phyloP scores from a whole-genome alignment of 805 yeast genomes.

The Candida pseudoglaebosa region DNA sequence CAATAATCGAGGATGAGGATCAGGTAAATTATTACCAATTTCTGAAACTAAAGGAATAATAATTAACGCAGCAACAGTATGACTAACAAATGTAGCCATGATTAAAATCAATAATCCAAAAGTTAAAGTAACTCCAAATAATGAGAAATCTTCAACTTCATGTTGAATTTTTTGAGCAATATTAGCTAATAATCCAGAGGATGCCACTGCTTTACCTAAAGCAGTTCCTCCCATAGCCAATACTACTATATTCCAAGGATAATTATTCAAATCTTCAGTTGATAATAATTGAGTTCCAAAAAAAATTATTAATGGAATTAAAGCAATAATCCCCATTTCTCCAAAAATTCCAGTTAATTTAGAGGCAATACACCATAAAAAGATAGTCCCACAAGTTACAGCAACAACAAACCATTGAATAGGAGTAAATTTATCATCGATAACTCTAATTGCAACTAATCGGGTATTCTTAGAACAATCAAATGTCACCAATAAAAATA shows the following conservation, averaged over 20 bases:
- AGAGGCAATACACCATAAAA: slow-evolving; percentile 86
- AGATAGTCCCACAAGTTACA: slow-evolving; percentile 69
- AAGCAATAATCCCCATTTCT: slow-evolving; percentile 94
- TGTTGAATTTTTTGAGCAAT: slow-evolving; percentile 69
- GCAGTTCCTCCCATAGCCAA: slow-evolving; percentile 98
- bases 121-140: slow-evolving; percentile 68
- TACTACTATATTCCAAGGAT: slow-evolving; percentile 93
- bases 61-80: slow-evolving; percentile 94
- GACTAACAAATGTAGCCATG: slow-evolving; percentile 93
- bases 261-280: slow-evolving; percentile 90
- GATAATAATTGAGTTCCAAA: slow-evolving; percentile 87
- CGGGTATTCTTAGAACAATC: slow-evolving; percentile 46
- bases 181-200: slow-evolving; percentile 79
- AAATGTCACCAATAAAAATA: slow-evolving; percentile 51
- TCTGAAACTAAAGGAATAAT: slow-evolving; percentile 87
- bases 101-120: slow-evolving; percentile 80
- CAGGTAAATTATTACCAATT: slow-evolving; percentile 70
- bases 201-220: slow-evolving; percentile 89
- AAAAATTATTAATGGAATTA: slow-evolving; percentile 84
- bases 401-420: slow-evolving; percentile 71
- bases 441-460: slow-evolving; percentile 54
- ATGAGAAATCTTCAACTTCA: slow-evolving; percentile 60
- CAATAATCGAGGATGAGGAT: slow-evolving; percentile 81
- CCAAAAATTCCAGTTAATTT: slow-evolving; percentile 72
- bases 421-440: slow-evolving; percentile 62